Conservation (phyloP, 164 flowering plant species). For the Stephania cephalantha region DNA sequence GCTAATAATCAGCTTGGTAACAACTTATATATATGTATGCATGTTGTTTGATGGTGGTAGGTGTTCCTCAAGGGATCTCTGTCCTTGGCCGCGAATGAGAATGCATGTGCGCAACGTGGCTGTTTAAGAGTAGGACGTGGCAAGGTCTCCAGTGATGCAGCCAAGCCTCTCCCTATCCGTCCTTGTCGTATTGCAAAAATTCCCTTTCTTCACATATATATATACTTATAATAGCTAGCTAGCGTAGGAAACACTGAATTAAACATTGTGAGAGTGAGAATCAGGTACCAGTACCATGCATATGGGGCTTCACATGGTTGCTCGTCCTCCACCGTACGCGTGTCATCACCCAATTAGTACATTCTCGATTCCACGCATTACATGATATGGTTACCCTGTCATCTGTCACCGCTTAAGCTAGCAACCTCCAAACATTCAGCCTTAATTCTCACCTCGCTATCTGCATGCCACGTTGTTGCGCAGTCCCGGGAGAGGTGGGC, state of each 20-base stretch:
- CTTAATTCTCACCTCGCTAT: neutral
- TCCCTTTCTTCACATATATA: too few relatives aligned
- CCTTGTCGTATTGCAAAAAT: neutral
- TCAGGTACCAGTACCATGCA: neutral
- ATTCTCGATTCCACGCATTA: neutral
- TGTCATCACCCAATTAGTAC: neutral
- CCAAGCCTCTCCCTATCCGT: neutral
- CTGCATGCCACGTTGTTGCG: neutral
- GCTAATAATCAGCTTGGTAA: too few relatives aligned
- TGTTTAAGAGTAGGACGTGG: neutral
- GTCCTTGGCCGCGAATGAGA: too few relatives aligned
- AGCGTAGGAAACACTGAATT: neutral
- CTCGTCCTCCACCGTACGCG: neutral
- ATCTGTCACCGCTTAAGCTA: neutral
- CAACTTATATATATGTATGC: too few relatives aligned
- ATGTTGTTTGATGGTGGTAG: too few relatives aligned
- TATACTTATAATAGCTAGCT: too few relatives aligned
- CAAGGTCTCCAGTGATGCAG: neutral
- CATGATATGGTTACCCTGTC: neutral
- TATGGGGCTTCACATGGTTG: neutral
- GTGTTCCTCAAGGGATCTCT: too few relatives aligned
- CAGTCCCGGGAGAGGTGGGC: neutral
- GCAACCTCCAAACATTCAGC: neutral
- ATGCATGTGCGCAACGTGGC: neutral
- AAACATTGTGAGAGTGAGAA: neutral